Evolutionary conservation across 306 rosid species (phyloP).

Genomic region (Chamaecrista fasciculata): DNA sequence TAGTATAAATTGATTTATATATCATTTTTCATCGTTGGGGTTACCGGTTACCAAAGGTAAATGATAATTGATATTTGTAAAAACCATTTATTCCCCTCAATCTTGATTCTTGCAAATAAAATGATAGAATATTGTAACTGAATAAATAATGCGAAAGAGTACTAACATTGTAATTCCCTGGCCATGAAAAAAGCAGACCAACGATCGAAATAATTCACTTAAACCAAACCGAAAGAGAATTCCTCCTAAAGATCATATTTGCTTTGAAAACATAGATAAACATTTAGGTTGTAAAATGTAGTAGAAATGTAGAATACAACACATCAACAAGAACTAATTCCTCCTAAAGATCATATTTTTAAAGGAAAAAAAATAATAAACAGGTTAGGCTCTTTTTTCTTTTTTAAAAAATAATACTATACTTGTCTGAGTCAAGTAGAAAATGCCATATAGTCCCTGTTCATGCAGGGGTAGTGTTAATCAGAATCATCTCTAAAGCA

Average conservation of each 20-base stretch:
- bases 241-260: background rate
- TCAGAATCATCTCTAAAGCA: constrained; percentile 44
- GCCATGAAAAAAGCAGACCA: background rate
- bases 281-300: background rate
- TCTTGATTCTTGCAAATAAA: too few relatives aligned
- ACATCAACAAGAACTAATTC: background rate
- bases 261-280: background rate
- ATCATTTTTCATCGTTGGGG: too few relatives aligned
- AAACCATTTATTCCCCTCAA: too few relatives aligned
- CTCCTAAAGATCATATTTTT: background rate
- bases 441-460: background rate
- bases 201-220: background rate
- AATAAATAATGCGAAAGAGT: too few relatives aligned
- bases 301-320: background rate
- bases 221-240: background rate
- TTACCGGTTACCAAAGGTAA: too few relatives aligned
- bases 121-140: too few relatives aligned
- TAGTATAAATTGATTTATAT: too few relatives aligned
- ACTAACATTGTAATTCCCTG: background rate
- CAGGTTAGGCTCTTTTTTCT: background rate
- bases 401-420: background rate
- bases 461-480: constrained; percentile 2
- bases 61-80: too few relatives aligned
- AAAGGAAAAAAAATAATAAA: background rate
- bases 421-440: background rate